A percentile compares a stretch with the other conserved stretches of the same genome.
These are phyloP conservation scores for Starmera pachycereana DNA, from an alignment of 805 yeast species.

Conservation along the genomic window DNA sequence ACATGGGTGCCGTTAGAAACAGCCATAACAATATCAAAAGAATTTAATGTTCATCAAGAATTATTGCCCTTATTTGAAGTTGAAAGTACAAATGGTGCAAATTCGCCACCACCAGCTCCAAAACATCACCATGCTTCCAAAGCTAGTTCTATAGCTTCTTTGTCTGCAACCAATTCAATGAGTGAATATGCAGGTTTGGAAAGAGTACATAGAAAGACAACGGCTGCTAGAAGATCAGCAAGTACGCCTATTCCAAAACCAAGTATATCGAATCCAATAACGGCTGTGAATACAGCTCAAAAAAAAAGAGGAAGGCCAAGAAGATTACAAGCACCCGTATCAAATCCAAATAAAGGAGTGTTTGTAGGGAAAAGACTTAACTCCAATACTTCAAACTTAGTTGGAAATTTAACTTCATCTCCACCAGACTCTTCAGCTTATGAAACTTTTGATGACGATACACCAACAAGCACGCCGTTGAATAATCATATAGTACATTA, in stretches of 20 bases:
- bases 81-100: constrained; percentile 36
- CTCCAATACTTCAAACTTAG: neutral
- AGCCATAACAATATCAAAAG: constrained; percentile 58
- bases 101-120: constrained; percentile 50
- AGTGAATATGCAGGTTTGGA: too few species aligned
- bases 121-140: constrained; percentile 56
- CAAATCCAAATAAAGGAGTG: constrained; percentile 17
- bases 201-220: constrained; percentile 4
- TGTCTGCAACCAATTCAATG: neutral
- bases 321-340: constrained; percentile 6
- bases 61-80: constrained; percentile 61
- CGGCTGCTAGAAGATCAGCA: constrained; percentile 14
- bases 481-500: too few species aligned
- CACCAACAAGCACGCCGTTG: too few species aligned
- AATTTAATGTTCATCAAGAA: constrained; percentile 51
- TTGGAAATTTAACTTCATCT: constrained; percentile 1
- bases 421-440: constrained; percentile 1
- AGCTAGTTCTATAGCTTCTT: constrained; percentile 7
- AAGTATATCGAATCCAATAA: neutral
- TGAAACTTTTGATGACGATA: neutral
- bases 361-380: constrained; percentile 11
- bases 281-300: constrained; percentile 1
- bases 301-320: constrained; percentile 20
- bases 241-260: constrained; percentile 13
- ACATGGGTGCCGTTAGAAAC: constrained; percentile 88